These are phyloP conservation scores for Lachancea quebecensis DNA, from an alignment of 805 yeast species.

Conservation along the genomic window DNA sequence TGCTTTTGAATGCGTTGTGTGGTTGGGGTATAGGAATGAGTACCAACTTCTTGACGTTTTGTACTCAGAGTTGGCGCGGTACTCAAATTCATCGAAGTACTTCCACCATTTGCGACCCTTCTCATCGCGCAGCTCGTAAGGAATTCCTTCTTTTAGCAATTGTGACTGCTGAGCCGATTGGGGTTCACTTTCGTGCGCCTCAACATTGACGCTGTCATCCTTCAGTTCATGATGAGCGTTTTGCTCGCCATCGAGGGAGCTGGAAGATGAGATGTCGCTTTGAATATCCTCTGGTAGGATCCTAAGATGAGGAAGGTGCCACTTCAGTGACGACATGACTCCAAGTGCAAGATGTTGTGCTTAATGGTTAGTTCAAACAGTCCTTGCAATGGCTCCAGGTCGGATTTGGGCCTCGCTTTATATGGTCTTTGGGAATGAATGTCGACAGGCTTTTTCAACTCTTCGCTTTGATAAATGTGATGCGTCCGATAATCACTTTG, in stretches of 20 bases:
- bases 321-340: slow-evolving; percentile 11
- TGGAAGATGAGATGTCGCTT: background rate
- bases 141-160: slow-evolving; percentile 22
- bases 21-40: slow-evolving; percentile 31
- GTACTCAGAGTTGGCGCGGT: slow-evolving; percentile 34
- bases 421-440: no score
- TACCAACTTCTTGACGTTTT: slow-evolving; percentile 30
- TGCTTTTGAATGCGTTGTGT: slow-evolving; percentile 36
- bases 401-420: no score
- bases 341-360: background rate
- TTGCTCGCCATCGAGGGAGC: slow-evolving; percentile 1
- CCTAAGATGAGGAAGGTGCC: slow-evolving; percentile 24
- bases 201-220: slow-evolving; percentile 3
- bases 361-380: background rate
- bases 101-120: slow-evolving; percentile 38
- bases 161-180: slow-evolving; percentile 3
- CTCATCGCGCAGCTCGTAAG: slow-evolving; percentile 36
- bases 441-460: no score
- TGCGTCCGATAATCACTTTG: background rate
- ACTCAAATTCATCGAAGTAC: slow-evolving; percentile 47
- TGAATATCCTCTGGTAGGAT: slow-evolving; percentile 15
- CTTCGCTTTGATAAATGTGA: no score
- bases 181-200: slow-evolving; percentile 1
- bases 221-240: background rate
- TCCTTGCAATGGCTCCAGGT: background rate